phyloP scores from a whole-genome alignment of 805 yeast species.

The Isabelozyma gotoi region DNA sequence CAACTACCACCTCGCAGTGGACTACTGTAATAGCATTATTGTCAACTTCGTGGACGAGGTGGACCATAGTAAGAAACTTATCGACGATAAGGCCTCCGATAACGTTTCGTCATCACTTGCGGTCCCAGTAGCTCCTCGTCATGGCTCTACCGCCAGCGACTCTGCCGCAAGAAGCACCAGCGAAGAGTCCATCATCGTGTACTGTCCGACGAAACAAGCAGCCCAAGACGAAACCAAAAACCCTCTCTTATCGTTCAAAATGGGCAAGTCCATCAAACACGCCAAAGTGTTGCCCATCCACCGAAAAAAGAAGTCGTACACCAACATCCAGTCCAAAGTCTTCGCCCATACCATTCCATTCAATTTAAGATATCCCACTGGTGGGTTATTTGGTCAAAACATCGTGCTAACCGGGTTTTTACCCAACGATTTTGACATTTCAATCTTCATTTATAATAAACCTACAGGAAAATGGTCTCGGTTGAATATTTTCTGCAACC shows the following conservation, averaged over 20 bases:
- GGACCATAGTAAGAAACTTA: conserved; percentile 10
- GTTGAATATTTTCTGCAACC: conserved; percentile 52
- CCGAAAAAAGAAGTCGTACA: conserved; percentile 13
- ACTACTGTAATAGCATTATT: conserved; percentile 33
- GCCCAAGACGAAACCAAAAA: conserved; percentile 14
- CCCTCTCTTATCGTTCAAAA: conserved; percentile 34
- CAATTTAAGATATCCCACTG: conserved; percentile 53
- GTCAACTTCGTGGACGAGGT: conserved; percentile 29
- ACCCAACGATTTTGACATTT: conserved; percentile 46
- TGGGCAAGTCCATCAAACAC: conserved; percentile 30
- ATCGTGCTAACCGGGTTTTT: conserved; percentile 60
- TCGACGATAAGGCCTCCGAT: neutral
- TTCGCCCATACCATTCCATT: conserved; percentile 39
- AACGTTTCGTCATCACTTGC: neutral
- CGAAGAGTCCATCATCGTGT: conserved; percentile 32
- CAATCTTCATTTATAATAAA: conserved; percentile 49
- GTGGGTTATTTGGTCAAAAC: conserved; percentile 67
- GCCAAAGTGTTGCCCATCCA: conserved; percentile 34
- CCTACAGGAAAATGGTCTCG: conserved; percentile 65
- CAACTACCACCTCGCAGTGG: conserved; percentile 21
- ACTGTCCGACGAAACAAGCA: conserved; percentile 25
- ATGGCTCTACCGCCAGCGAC: neutral
- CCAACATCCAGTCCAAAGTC: conserved; percentile 1
- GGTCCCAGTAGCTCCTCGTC: neutral
- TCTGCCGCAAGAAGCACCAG: neutral